These are phyloP conservation scores for Suillus subluteus DNA, from an alignment of 768 basidiomycete species.

Conservation along the genomic window DNA sequence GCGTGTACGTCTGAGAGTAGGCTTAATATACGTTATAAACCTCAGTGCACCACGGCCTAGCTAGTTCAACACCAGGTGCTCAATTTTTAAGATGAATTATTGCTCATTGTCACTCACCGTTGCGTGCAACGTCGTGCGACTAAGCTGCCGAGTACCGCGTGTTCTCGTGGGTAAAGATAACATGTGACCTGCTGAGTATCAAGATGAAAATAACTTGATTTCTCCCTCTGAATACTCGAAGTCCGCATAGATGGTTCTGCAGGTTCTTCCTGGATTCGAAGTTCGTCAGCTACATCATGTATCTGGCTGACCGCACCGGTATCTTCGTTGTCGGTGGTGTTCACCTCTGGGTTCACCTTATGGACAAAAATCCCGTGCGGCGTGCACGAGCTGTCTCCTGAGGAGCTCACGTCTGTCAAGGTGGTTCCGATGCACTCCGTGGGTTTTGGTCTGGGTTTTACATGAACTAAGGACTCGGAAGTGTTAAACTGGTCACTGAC, in stretches of 20 bases:
- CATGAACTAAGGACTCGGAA: no score
- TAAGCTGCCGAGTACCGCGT: not conserved
- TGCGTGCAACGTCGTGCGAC: not conserved
- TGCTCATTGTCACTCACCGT: no score
- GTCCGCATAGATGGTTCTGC: constrained; percentile 75
- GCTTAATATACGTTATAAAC: not conserved
- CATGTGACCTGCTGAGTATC: not conserved
- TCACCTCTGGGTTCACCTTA: constrained; percentile 67
- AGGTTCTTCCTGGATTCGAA: constrained; percentile 60
- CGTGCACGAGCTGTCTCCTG: no score
- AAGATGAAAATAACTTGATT: constrained; percentile 43
- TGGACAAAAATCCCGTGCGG: constrained; percentile 74
- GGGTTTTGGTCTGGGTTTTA: no score
- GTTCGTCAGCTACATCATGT: constrained; percentile 49
- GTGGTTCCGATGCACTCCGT: no score
- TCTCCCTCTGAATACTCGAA: constrained; percentile 53
- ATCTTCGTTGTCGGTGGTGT: constrained; percentile 57
- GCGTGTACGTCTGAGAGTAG: not conserved
- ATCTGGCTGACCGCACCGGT: constrained; percentile 48
- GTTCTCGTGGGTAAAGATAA: not conserved
- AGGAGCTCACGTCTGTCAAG: no score
- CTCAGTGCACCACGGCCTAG: not conserved
- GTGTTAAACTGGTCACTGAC: no score
- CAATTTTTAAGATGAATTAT: no score
- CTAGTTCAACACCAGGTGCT: no score